Percentiles rank a stretch among this genome's conserved stretches.
phyloP scores from a whole-genome alignment of 768 basidiomycete species.

The Royoungia palumana region DNA sequence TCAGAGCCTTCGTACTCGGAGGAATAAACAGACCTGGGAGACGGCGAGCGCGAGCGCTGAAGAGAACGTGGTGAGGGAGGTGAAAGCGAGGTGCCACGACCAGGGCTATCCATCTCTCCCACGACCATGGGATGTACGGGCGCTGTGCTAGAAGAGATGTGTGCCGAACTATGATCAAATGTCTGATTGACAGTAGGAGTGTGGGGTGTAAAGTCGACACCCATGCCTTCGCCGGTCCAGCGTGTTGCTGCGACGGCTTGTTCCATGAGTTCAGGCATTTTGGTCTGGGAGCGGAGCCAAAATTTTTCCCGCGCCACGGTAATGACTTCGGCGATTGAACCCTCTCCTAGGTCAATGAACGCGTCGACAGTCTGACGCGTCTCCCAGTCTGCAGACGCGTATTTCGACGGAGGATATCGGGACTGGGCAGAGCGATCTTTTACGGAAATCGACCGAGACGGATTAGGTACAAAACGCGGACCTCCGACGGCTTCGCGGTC shows the following conservation, averaged over 20 bases:
- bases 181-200: conserved; percentile 10
- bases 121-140: neutral
- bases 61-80: conserved; percentile 24
- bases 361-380: conserved; percentile 62
- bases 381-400: conserved; percentile 55
- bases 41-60: conserved; percentile 31
- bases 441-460: conserved; percentile 11
- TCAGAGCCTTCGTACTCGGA: conserved; percentile 36
- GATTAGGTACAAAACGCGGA: conserved; percentile 26
- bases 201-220: conserved; percentile 27
- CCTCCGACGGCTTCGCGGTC: conserved; percentile 62
- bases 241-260: conserved; percentile 63
- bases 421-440: conserved; percentile 17
- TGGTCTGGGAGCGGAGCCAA: conserved; percentile 66
- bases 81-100: conserved; percentile 24
- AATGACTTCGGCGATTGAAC: conserved; percentile 59
- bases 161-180: conserved; percentile 7
- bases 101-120: conserved; percentile 15
- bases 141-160: conserved; percentile 7
- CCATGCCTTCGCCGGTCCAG: conserved; percentile 38
- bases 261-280: conserved; percentile 60
- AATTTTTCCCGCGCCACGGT: conserved; percentile 62
- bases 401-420: conserved; percentile 27
- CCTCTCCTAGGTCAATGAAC: conserved; percentile 75
- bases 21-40: conserved; percentile 28